Percentiles rank a stretch among this genome's conserved stretches.
Conservation (phyloP, 2,329 filamentous ascomycete genomes). For the Cytospora piceae region DNA sequence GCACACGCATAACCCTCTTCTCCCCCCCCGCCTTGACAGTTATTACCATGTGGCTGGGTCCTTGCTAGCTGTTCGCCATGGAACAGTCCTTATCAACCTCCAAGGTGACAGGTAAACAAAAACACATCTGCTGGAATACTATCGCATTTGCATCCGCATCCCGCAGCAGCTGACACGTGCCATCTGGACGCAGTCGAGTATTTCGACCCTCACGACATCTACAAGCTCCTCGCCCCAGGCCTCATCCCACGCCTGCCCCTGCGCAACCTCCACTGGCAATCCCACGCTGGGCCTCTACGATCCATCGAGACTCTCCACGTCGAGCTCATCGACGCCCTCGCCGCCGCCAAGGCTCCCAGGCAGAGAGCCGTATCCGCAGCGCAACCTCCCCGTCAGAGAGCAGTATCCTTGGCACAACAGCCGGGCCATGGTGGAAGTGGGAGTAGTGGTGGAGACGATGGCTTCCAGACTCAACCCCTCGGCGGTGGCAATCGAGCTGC, state of each 20-base stretch:
- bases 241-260: constrained; percentile 80
- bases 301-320: constrained; percentile 94
- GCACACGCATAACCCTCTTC: constrained; percentile 10
- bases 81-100: constrained; percentile 71
- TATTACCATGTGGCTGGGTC: constrained; percentile 25
- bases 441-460: constrained; percentile 52
- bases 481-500: constrained; percentile 41
- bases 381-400: constrained; percentile 29
- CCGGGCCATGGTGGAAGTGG: constrained; percentile 31
- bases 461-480: constrained; percentile 61
- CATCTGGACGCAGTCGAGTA: constrained; percentile 79
- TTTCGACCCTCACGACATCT: constrained; percentile 89
- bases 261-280: constrained; percentile 95
- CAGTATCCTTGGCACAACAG: constrained; percentile 11
- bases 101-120: constrained; percentile 70
- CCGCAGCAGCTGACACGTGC: constrained; percentile 18
- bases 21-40: not conserved
- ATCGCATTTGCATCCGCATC: not conserved
- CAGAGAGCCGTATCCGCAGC: constrained; percentile 32
- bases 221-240: constrained; percentile 77
- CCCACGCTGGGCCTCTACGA: constrained; percentile 83
- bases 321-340: constrained; percentile 71
- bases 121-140: constrained; percentile 11
- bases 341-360: constrained; percentile 36
- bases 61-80: constrained; percentile 53